Conservation (phyloP, 192 early-diverging fungal genomes). For the Rhizoclosmatium globosum region DNA sequence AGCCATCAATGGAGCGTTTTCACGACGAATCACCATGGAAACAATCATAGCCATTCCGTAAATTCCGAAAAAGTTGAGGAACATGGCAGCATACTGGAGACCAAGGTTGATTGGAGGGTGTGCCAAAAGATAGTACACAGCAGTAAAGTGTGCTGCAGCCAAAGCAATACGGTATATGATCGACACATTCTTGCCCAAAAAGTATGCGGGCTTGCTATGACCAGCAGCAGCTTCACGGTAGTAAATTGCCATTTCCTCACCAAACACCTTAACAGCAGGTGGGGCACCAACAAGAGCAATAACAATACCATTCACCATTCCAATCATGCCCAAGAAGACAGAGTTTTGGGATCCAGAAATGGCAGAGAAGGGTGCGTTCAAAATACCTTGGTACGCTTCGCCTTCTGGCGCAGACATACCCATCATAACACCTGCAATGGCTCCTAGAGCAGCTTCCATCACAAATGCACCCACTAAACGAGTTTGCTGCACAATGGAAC, state of each 20-base stretch:
- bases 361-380: neutral
- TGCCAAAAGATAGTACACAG: slow-evolving; percentile 43
- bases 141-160: slow-evolving; percentile 47
- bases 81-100: slow-evolving; percentile 33
- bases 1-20: slow-evolving; percentile 47
- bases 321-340: slow-evolving; percentile 13
- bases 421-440: slow-evolving; percentile 45
- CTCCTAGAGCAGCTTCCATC: slow-evolving; percentile 51
- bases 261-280: slow-evolving; percentile 57
- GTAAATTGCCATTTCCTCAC: slow-evolving; percentile 53
- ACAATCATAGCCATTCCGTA: slow-evolving; percentile 50
- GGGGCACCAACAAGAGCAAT: slow-evolving; percentile 49
- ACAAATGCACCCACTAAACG: slow-evolving; percentile 31
- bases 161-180: slow-evolving; percentile 45
- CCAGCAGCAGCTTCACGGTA: slow-evolving; percentile 56
- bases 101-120: slow-evolving; percentile 33
- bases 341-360: neutral
- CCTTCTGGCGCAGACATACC: slow-evolving; percentile 22
- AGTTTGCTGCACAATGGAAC: slow-evolving; percentile 48
- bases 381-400: slow-evolving; percentile 14
- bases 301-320: slow-evolving; percentile 29
- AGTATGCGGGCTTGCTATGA: slow-evolving; percentile 40
- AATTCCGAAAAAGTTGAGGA: slow-evolving; percentile 52
- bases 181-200: slow-evolving; percentile 45
- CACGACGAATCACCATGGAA: slow-evolving; percentile 38